These are phyloP conservation scores for Viridothelium virens DNA, from an alignment of 495 filamentous ascomycete species.

Conservation along the genomic window DNA sequence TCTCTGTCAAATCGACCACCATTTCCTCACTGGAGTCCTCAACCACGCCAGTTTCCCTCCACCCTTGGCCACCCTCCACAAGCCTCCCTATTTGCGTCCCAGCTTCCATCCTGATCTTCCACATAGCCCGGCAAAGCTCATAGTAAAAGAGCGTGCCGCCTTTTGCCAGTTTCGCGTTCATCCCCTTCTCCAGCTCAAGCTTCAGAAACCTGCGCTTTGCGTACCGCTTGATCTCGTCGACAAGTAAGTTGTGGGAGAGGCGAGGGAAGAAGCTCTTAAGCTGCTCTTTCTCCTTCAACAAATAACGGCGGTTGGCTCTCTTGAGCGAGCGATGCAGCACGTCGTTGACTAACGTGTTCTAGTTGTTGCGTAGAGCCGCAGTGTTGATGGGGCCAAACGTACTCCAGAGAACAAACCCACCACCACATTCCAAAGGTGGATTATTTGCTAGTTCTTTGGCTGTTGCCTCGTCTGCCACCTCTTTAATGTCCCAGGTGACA, in stretches of 20 bases:
- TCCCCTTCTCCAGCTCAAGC: background rate
- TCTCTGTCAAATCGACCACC: background rate
- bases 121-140: constrained; percentile 1
- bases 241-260: background rate
- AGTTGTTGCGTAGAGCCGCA: background rate
- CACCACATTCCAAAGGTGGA: constrained; percentile 9
- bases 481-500: background rate
- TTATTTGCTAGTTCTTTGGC: constrained; percentile 2
- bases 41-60: background rate
- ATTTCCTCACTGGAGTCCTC: background rate
- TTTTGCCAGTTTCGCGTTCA: background rate
- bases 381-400: background rate
- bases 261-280: background rate
- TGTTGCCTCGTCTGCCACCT: background rate
- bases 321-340: background rate
- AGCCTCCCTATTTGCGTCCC: background rate
- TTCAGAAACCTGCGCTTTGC: background rate
- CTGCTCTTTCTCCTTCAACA: background rate
- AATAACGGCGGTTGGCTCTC: background rate
- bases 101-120: background rate
- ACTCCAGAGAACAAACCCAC: background rate
- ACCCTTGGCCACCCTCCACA: background rate
- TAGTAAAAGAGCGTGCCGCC: background rate
- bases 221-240: background rate
- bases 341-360: background rate